These are phyloP conservation scores for Coix lacrymajobi DNA, from an alignment of 176 grass and related monocot species.

Conservation along the genomic window DNA sequence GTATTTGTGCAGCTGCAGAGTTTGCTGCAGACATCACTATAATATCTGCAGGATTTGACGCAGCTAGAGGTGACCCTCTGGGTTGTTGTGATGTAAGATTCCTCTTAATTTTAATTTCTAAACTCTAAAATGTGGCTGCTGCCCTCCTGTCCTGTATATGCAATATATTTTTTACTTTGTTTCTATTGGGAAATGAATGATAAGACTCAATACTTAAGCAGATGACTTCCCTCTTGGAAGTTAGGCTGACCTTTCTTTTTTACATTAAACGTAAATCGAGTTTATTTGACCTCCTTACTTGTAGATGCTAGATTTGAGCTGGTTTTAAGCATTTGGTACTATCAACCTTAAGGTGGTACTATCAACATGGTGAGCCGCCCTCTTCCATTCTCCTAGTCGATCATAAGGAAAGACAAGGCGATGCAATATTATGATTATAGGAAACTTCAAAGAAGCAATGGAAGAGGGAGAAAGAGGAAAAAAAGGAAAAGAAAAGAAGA, in stretches of 20 bases:
- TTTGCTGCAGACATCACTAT: slow-evolving; percentile 91
- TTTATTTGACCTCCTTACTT: not conserved
- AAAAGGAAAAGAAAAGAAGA: too few species aligned
- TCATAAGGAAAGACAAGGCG: too few species aligned
- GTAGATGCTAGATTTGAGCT: slow-evolving; percentile 6
- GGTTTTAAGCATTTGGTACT: not conserved
- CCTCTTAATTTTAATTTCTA: slow-evolving; percentile 11
- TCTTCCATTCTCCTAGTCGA: too few species aligned
- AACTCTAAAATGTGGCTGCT: not conserved
- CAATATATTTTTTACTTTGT: not conserved
- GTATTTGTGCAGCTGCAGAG: slow-evolving; percentile 60
- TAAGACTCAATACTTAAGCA: not conserved
- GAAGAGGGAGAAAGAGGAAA: too few species aligned
- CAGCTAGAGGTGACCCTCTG: slow-evolving; percentile 89
- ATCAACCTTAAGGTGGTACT: not conserved
- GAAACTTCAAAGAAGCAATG: too few species aligned
- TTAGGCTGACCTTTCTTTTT: slow-evolving; percentile 13
- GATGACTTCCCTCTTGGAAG: slow-evolving; percentile 1
- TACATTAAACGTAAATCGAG: not conserved
- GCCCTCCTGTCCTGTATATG: not conserved
- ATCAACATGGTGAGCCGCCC: too few species aligned
- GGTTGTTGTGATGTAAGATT: slow-evolving; percentile 90
- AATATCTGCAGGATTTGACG: slow-evolving; percentile 98
- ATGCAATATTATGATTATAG: too few species aligned
- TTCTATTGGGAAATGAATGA: not conserved